Conservation (phyloP, 345 rosid genomes). For the Gossypium stocksii region DNA sequence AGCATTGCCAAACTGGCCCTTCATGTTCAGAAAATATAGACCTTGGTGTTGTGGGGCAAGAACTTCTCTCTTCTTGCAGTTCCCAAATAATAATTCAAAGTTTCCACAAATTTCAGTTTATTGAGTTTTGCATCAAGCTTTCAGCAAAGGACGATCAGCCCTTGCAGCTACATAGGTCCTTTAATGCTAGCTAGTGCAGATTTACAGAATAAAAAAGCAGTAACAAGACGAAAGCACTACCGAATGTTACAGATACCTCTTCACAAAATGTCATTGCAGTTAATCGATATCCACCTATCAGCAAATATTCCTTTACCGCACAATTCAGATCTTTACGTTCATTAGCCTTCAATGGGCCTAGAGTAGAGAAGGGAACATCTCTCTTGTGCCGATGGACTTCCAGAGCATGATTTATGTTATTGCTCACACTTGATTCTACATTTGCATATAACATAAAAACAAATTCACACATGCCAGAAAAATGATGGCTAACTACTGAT, state of each 20-base stretch:
- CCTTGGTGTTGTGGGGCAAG: neutral
- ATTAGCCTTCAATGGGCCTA: slow-evolving; percentile 78
- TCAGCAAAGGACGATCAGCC: neutral
- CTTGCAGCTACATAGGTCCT: neutral
- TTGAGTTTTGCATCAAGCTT: neutral
- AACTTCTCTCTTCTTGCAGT: neutral
- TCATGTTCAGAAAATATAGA: neutral
- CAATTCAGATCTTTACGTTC: slow-evolving; percentile 90
- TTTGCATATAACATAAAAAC: slow-evolving; percentile 18
- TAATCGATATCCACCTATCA: slow-evolving; percentile 88
- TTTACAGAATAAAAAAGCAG: neutral
- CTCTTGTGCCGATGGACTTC: slow-evolving; percentile 53
- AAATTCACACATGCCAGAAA: slow-evolving; percentile 4
- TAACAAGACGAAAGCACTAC: neutral
- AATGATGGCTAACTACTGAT: slow-evolving; percentile 3
- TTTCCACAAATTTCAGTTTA: neutral
- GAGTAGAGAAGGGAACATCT: slow-evolving; percentile 51
- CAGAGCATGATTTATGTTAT: slow-evolving; percentile 33
- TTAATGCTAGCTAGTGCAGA: neutral
- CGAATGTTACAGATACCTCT: slow-evolving; percentile 48
- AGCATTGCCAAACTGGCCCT: too few species aligned
- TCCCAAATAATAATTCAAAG: neutral
- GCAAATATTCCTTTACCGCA: slow-evolving; percentile 92
- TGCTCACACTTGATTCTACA: slow-evolving; percentile 50
- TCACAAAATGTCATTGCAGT: slow-evolving; percentile 97